Conservation (phyloP, 352 stramenopile species). For the Phytophthora foliorum region DNA sequence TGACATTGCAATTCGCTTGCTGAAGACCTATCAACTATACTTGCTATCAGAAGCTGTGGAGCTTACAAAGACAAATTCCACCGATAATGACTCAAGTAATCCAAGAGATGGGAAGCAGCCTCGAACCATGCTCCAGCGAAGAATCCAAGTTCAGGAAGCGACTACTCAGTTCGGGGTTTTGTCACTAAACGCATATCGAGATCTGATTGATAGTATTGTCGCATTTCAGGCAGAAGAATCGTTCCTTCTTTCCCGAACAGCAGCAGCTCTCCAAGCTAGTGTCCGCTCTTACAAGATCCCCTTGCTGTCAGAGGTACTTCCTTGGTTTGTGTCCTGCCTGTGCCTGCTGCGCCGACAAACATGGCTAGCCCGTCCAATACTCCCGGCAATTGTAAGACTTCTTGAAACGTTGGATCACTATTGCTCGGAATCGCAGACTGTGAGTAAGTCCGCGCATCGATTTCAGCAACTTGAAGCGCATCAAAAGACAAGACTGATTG, state of each 20-base stretch:
- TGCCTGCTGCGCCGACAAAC: constrained; percentile 85
- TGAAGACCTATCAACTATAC: constrained; percentile 85
- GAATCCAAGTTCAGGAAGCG: constrained; percentile 75
- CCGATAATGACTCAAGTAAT: constrained; percentile 9
- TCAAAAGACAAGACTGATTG: constrained; percentile 66
- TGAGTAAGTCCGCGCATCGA: constrained; percentile 71
- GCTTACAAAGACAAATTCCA: constrained; percentile 55
- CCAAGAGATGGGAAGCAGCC: constrained; percentile 18
- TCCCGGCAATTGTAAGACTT: constrained; percentile 73
- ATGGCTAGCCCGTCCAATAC: constrained; percentile 77
- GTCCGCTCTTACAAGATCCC: constrained; percentile 55
- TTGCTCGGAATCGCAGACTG: constrained; percentile 69
- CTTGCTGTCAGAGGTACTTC: constrained; percentile 71
- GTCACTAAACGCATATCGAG: constrained; percentile 67
- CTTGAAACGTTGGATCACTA: constrained; percentile 77
- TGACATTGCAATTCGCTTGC: constrained; percentile 51
- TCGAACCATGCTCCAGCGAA: constrained; percentile 24
- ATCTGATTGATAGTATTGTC: constrained; percentile 58
- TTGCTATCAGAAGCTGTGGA: constrained; percentile 80
- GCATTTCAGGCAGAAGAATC: constrained; percentile 62
- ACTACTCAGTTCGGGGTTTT: constrained; percentile 74
- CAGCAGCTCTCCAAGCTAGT: constrained; percentile 41
- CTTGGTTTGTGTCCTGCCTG: constrained; percentile 83
- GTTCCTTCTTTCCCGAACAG: constrained; percentile 41
- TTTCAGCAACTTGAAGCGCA: constrained; percentile 72